Base-by-base conservation (phyloP, 1,139 yeast species). In the Debaryomyces sp. region DNA sequence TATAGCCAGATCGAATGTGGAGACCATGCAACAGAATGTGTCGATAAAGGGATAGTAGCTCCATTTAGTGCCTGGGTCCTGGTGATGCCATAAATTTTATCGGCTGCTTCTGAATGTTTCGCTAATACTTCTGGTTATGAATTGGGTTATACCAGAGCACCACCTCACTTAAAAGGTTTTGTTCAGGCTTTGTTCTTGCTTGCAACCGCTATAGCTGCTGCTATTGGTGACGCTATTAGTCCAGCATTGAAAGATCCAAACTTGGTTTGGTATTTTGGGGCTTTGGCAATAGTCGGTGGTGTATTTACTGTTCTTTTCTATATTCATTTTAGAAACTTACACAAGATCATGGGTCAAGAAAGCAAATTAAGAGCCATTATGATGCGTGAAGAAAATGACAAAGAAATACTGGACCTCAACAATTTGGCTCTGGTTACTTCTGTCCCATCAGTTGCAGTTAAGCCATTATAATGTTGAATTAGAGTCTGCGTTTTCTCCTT, bases 51-150 rank as follows among this genome's bases (percentile, higher is more conserved):
- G 18, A 66, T 65, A 38, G 77, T 72, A 23, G 71, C 85, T 23
- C 83, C 84, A 26, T 65, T 82, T 30, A 65, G 78, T 41, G 84
- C 83, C n/a, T 81, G 87, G 86, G 70, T 71, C 49, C 84, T 79
- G 52, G 69, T 75, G 29, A 62, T 73, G 23, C 68, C 80, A 52
- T 85, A 78, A 60, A 72, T 79, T 39, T 64, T 83, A 44, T 80
- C 82, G 47, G 89, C 90, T 33, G 71, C 80, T 23, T 82, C 87
- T 50, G 91, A 85, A 67, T 84, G 88, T 70, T 84, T 85, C 58
- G 85, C 88, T 32, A 81, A 72, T 52, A 80, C 84, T 46, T 83
- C 90, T 15, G 87, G 83, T 49, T 83, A 84, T 59, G 90, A 85
- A 64, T 73, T 84, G 58, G 90, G 91, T 8, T 86, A 84, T 64